Base-by-base conservation (phyloP, 1,139 yeast genomes). In the Trichomonascaceae sp. region DNA sequence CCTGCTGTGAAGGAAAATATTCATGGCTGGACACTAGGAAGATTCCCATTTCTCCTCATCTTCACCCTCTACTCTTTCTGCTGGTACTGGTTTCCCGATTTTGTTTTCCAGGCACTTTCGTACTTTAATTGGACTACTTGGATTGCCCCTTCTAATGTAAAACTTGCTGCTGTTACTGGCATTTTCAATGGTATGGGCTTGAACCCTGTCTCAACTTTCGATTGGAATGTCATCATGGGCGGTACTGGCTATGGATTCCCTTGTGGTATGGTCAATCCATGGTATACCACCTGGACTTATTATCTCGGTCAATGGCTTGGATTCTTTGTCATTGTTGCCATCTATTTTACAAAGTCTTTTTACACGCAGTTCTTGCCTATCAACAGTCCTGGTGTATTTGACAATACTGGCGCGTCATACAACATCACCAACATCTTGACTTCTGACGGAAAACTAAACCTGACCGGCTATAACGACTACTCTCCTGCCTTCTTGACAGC, bases 101-200 rank as follows among this genome's bases (percentile, higher is more conserved):
- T 74, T 57, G 58, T 81, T 2, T 78, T 80, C 63, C 65, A 67
- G 47, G 82, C 81, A 1, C 65, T 81, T 9, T 74, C 80, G 0
- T 67, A 70, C 17, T 82, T 82, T 70, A 79, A 78, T 63, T 82
- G 86, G 85, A 74, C 78, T 64, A 77, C 83, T 5, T 83, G 87
- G 87, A 80, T 82, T 52, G 69, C 74, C 6, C 85, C 85, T 30
- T 61, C 74, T 43, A 82, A 80, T 63, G 72, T 78, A 58, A 75
- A 76, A 54, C 66, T 83, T 49, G 84, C 83, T 10, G 70, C 73
- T n/a, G 70, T 83, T 45, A 79, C 83, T 4, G 87, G 87, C 7
- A 71, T 79, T 32, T 60, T 72, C 27, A 71, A 81, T 15, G 87
- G 87, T 17, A 64, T 82, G 17, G 86, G 86, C 1, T 61, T 82